Base-by-base conservation (phyloP, 805 yeast genomes). In the Suhomyces kilbournensis region DNA sequence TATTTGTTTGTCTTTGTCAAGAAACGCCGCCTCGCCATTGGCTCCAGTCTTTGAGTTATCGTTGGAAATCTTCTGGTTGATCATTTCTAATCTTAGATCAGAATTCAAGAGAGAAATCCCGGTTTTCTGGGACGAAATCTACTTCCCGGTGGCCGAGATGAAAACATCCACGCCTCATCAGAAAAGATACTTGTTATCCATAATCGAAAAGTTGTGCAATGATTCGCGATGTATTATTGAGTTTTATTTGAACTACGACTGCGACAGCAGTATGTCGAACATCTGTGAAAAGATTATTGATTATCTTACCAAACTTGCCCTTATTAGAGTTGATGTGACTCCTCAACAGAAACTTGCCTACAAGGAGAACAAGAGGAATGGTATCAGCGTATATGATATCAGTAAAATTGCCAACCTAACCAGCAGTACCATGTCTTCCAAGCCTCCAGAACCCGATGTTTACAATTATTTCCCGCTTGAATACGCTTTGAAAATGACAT, bases 81-180 rank as follows among this genome's bases (percentile, higher is more conserved):
- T 94, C 59, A 76, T 93, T 40, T 82, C 91, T 22, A 88, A 90
- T 60, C 74, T 96, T 60, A 83, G 99, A 64, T 80, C 87, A 12
- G 94, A 88, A 60, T 91, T 94, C 75, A 93, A 92, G 69, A 81
- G 87, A 58, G 99, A 94, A 66, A 89, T 94, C 44, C 97, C 97
- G 0, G 97, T 96, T 0, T 89, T 96, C 63, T 82, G 92, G 73
- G 87, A 85, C 44, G 98, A 94, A 63, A 90, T 93, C 49, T 94
- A 94, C 67, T 88, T 94, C 70, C 97, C 98, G 2, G 90, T 96
- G 43, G 81, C 94, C 45, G 98, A 93, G 63, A 82, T 94, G 84
- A 88, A 86, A 63, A 84, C 96, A 1, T 88, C 97, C 1, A 90
- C 97, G 0, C 73, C 92, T 8, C 97, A 93, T 67, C 99, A 96